Base-by-base conservation (phyloP, 1,284 basidiomycete species). In the Melampsora americana region DNA sequence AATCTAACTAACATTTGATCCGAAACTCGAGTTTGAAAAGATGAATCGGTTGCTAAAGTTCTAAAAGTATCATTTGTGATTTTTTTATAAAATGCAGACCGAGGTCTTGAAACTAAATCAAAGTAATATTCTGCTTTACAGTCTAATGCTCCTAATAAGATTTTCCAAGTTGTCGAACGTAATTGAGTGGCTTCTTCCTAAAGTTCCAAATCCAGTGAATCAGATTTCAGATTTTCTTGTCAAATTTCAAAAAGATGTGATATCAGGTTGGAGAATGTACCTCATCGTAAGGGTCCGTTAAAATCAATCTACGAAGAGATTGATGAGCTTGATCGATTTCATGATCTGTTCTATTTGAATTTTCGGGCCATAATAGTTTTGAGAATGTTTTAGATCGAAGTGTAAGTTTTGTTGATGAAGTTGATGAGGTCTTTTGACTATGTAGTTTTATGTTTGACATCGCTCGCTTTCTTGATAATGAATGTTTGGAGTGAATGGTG, bases 1-100 rank as follows among this genome's bases (percentile, higher is more conserved):
- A 97, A 84, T 32, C 95, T 88, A 77, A 98, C 90, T n/a, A 98
- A 87, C 91, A 95, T 95, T 79, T 95, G 93, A 83, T 98, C 94
- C 44, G 90, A 89, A 20, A 99, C 95, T 69, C 91, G 89, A 81
- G 93, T 91, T 83, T 96, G 95, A 86, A 98, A 99, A 11, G 91
- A 91, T 78, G 89, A 88, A 83, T 98, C 95, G 0, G 95, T 98
- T 1, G 95, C 93, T 28, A 99, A 84, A 12, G 95, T 99, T 72
- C 95, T 92, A 80, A 85, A 84, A 42, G 82, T 83, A 79, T 87
- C 86, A 80, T 87, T 86, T 44, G 84, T 83, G 80, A 87, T 84
- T 83, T 87, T 84, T n/a, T 80, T 46, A 46, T 74, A 74, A 62
- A 62, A 74, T 53, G 44, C 59, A 16, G 71, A 74, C 30, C 59